phyloP scores from a whole-genome alignment of 148 eudicot genomes.

The Diospyros lotus region DNA sequence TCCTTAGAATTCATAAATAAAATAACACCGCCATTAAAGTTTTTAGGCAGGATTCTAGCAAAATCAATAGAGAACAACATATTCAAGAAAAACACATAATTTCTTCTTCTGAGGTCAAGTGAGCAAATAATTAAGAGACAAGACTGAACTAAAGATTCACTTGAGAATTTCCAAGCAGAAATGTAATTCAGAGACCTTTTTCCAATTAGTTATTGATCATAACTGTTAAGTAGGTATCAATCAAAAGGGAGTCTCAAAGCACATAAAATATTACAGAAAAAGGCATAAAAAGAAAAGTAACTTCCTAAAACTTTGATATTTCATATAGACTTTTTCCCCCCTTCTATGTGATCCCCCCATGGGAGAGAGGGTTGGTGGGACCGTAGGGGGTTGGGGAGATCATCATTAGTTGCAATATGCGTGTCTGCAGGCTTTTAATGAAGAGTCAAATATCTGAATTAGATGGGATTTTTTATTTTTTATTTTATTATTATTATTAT shows the following conservation, averaged over 20 bases:
- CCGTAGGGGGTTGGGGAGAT: no score
- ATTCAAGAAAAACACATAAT: neutral
- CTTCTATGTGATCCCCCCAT: neutral
- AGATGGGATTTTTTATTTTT: neutral
- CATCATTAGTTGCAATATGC: neutral
- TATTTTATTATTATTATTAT: neutral
- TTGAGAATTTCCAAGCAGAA: neutral
- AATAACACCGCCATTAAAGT: constrained; percentile 4
- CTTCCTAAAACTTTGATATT: neutral
- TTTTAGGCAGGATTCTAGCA: neutral
- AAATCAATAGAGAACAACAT: neutral
- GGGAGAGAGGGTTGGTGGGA: neutral
- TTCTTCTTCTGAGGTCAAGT: neutral
- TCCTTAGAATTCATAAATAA: constrained; percentile 27
- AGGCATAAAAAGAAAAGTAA: neutral
- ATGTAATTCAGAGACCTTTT: neutral
- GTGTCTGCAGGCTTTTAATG: neutral
- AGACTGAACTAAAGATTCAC: neutral
- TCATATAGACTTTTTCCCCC: neutral
- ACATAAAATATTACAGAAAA: neutral
- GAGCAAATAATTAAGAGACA: neutral
- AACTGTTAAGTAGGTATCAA: no score
- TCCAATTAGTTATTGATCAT: no score
- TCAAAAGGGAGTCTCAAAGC: neutral
- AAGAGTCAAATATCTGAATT: neutral